Evolutionary conservation across 805 yeast genomes (phyloP).

Genomic region (Starmerella potacharoeniae): DNA sequence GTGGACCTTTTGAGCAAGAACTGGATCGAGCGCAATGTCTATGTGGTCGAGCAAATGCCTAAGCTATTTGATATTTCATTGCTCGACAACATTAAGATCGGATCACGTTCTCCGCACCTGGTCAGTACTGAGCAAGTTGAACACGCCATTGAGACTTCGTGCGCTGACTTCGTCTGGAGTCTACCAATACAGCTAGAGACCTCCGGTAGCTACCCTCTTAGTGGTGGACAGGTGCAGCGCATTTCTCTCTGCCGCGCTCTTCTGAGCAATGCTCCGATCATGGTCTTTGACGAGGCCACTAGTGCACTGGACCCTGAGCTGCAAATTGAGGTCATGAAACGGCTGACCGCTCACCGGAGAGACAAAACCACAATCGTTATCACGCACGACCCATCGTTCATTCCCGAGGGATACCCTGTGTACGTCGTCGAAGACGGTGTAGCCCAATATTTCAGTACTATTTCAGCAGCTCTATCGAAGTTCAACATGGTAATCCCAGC

Average conservation of each 20-base stretch:
- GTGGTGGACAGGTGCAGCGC: constrained; percentile 89
- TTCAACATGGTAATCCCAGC: too few relatives aligned
- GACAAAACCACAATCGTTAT: constrained; percentile 68
- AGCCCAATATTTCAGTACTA: constrained; percentile 23
- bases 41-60: constrained; percentile 64
- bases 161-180: constrained; percentile 38
- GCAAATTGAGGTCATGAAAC: constrained; percentile 37
- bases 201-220: constrained; percentile 37
- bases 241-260: constrained; percentile 76
- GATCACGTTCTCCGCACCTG: constrained; percentile 26
- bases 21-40: constrained; percentile 53
- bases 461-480: background rate
- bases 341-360: constrained; percentile 47
- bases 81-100: constrained; percentile 50
- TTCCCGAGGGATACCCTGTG: constrained; percentile 47
- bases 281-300: constrained; percentile 76
- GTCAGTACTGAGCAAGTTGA: constrained; percentile 26
- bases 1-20: constrained; percentile 34
- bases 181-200: constrained; percentile 47
- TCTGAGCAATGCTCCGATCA: constrained; percentile 57
- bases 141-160: constrained; percentile 42
- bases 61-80: constrained; percentile 54
- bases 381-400: constrained; percentile 62
- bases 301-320: constrained; percentile 61
- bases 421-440: constrained; percentile 49